phyloP scores from a whole-genome alignment of 2,329 filamentous ascomycete species.

The Cladosporium sp. region DNA sequence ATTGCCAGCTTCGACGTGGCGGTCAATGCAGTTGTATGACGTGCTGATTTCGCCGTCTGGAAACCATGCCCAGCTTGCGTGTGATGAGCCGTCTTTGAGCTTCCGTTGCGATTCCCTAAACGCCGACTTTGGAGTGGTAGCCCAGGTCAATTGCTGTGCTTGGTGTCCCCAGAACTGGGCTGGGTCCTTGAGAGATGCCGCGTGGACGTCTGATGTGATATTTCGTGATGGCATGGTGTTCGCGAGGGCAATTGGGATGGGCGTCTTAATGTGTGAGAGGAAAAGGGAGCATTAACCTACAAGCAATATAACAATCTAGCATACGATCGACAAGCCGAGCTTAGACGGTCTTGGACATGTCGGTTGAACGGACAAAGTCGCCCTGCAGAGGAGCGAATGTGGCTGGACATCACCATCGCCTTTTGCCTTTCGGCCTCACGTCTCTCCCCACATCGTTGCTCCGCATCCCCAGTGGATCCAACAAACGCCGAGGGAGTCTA shows the following conservation, averaged over 20 bases:
- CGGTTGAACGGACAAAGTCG: constrained; percentile 17
- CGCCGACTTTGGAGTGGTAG: constrained; percentile 67
- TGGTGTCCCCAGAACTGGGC: constrained; percentile 40
- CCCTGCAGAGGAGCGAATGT: background rate
- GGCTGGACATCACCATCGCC: constrained; percentile 2
- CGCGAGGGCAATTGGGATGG: background rate
- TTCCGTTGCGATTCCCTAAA: constrained; percentile 63
- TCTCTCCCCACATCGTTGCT: constrained; percentile 5
- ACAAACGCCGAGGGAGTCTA: background rate
- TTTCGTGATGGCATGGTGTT: constrained; percentile 23
- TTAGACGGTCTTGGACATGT: constrained; percentile 7
- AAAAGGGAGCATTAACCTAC: constrained; percentile 1
- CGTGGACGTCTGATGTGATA: constrained; percentile 39
- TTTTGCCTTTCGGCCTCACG: background rate
- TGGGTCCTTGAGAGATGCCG: constrained; percentile 35
- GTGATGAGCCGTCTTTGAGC: constrained; percentile 60
- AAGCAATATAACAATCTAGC: background rate
- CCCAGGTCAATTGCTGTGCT: constrained; percentile 76
- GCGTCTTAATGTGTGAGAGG: background rate
- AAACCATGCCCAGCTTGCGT: constrained; percentile 88
- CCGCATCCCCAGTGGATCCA: constrained; percentile 5
- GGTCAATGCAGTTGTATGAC: constrained; percentile 86
- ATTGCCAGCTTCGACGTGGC: constrained; percentile 79
- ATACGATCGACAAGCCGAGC: constrained; percentile 13
- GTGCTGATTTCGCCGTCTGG: constrained; percentile 85